Conservation (phyloP, 2,329 filamentous ascomycete species). For the Exserohilum turcica region DNA sequence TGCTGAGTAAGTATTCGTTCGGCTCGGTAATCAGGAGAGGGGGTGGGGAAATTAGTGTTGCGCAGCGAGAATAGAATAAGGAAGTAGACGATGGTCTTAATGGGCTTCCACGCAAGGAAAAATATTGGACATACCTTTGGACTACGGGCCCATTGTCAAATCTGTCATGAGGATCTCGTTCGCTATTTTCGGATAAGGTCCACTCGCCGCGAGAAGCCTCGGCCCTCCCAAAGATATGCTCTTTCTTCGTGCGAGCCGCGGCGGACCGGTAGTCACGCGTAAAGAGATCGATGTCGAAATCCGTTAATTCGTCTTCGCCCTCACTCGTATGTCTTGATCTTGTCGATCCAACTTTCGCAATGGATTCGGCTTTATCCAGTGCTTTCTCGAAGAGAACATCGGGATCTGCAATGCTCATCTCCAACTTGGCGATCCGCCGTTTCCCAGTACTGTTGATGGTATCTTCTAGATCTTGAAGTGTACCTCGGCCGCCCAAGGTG, state of each 20-base stretch:
- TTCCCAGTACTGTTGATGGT: constrained; percentile 76
- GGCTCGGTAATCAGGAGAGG: no score
- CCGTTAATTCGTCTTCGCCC: constrained; percentile 22
- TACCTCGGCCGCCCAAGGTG: constrained; percentile 51
- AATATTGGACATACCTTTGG: constrained; percentile 38
- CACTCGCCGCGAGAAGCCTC: constrained; percentile 49
- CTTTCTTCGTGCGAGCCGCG: constrained; percentile 23
- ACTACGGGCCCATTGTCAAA: constrained; percentile 43
- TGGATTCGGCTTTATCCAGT: constrained; percentile 28
- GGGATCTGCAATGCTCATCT: constrained; percentile 64
- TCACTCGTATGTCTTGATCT: constrained; percentile 25
- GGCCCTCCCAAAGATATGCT: constrained; percentile 50
- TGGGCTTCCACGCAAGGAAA: no score
- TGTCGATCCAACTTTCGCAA: constrained; percentile 36
- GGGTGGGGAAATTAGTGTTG: no score
- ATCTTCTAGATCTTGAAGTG: constrained; percentile 67
- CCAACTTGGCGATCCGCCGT: constrained; percentile 76
- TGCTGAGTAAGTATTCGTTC: no score
- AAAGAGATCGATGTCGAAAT: constrained; percentile 45
- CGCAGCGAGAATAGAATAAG: no score
- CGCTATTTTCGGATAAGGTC: constrained; percentile 36
- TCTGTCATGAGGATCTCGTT: constrained; percentile 42
- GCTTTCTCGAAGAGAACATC: constrained; percentile 35
- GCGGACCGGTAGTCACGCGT: constrained; percentile 37
- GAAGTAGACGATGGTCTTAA: no score